Evolutionary conservation across 495 filamentous ascomycete species (phyloP), one percentile per base, ranked within the genome.

Genomic region (Xylaria palmicola): DNA sequence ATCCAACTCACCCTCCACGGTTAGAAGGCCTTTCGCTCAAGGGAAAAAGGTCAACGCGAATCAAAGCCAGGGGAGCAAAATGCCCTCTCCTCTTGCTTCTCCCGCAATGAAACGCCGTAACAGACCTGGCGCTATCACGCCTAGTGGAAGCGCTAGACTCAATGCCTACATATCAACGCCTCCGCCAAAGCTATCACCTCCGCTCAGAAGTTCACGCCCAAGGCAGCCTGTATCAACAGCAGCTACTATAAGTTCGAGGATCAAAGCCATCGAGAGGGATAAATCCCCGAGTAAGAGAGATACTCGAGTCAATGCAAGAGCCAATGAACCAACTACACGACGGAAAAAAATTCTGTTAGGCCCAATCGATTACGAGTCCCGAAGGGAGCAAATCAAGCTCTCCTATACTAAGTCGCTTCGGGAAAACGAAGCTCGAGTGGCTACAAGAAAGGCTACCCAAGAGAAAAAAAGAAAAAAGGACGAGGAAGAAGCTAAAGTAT

Each of bases 201-300:
- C 86, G 12, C 76, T 97, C 20, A 84, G 92, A 59, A 93, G 91
- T 63, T 96, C 92, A 9, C 81, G 90, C 40, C 90, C 90, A 19
- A 81, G 92, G 29, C 88, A 90, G 71, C 88, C 89, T 9, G 87
- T 96, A 30, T 91, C 91, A 30, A 80, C 84, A 41, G 89, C 89
- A n/a, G 79, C 82, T 9, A 86, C 88, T 1, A 77, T 83, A 45
- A 83, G 84, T 22, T 88, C 88, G 8, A 85, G 87, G 61, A 83
- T 86, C 58, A 85, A 81, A 53, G 75, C 69, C 20, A 67, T 72
- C 1, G 77, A 80, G 52, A 74, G 75, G 58, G 66, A 72, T 13
- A 65, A 64, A 41, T 75, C 74, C 6, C 70, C 75, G 8, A 53
- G 67, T 29, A 74, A 74, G 51, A 68, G 75, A 17, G 76, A 67